These are phyloP conservation scores for Saturnispora serradocipensis DNA, from an alignment of 805 yeast species.

Conservation along the genomic window DNA sequence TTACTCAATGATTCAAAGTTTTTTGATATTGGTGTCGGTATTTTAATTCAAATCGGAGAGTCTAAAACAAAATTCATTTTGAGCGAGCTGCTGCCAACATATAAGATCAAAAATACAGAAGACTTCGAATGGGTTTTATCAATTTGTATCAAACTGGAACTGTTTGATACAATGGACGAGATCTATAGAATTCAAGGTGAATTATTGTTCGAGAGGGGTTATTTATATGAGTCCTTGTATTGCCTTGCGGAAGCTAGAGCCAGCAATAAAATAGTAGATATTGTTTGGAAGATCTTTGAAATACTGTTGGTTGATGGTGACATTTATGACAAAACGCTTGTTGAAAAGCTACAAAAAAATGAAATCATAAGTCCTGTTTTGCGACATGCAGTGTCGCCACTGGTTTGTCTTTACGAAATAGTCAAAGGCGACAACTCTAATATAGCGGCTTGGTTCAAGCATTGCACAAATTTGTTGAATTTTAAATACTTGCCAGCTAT, in stretches of 20 bases:
- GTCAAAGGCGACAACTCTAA: constrained; percentile 27
- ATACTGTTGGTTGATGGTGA: constrained; percentile 43
- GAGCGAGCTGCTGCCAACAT: constrained; percentile 51
- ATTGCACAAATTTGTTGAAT: constrained; percentile 33
- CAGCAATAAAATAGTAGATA: constrained; percentile 38
- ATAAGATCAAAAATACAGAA: constrained; percentile 54
- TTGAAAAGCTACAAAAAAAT: constrained; percentile 15
- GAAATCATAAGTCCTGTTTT: constrained; percentile 39
- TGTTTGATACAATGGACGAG: constrained; percentile 48
- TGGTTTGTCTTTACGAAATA: constrained; percentile 51
- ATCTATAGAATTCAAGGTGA: constrained; percentile 47
- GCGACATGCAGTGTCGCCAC: constrained; percentile 63
- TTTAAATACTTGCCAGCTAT: constrained; percentile 47
- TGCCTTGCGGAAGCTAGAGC: constrained; percentile 60
- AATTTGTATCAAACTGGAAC: constrained; percentile 57
- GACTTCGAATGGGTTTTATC: constrained; percentile 75
- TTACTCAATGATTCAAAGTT: constrained; percentile 43
- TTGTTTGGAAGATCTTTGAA: constrained; percentile 56
- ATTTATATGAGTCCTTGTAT: constrained; percentile 49
- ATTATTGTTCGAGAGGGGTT: constrained; percentile 19
- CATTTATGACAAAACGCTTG: constrained; percentile 41
- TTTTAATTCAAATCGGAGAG: constrained; percentile 42
- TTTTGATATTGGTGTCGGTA: constrained; percentile 64
- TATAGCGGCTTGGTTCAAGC: constrained; percentile 19
- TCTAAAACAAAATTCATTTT: constrained; percentile 36